phyloP scores from a whole-genome alignment of 208 protist genomes.

The Angomonas deanei region DNA sequence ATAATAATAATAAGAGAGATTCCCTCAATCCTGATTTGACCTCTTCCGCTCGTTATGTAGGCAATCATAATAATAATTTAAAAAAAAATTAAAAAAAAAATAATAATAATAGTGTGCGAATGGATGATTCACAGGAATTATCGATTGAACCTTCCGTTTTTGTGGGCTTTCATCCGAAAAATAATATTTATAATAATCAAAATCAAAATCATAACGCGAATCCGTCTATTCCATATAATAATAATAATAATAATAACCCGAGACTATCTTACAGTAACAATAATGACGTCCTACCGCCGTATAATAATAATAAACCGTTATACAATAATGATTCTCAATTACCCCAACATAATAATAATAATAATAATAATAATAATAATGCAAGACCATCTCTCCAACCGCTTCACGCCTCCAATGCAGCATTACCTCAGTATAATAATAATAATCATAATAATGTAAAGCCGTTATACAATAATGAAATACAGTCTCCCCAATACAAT shows the following conservation, averaged over 20 bases:
- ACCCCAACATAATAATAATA: slow-evolving; percentile 7
- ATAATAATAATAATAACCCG: background rate
- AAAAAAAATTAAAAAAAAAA: slow-evolving; percentile 1
- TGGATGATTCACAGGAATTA: background rate
- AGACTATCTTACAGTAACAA: background rate
- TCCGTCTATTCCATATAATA: background rate
- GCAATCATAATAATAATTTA: background rate
- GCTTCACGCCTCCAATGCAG: background rate
- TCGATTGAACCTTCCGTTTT: background rate
- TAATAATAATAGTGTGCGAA: background rate
- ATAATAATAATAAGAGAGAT: background rate
- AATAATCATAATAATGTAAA: background rate
- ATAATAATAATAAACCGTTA: slow-evolving; percentile 2
- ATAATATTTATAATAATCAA: background rate
- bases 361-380: slow-evolving; percentile 11
- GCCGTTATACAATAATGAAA: background rate
- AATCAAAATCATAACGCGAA: background rate
- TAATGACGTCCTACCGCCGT: background rate
- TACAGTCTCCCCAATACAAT: background rate
- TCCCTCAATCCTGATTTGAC: background rate
- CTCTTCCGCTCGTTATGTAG: background rate
- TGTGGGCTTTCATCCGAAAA: background rate
- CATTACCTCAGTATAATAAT: background rate
- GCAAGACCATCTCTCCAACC: background rate
- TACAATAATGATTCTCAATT: background rate